Base-by-base conservation (phyloP, 2,329 filamentous ascomycete species). In the Hymenoscyphus linearis region DNA sequence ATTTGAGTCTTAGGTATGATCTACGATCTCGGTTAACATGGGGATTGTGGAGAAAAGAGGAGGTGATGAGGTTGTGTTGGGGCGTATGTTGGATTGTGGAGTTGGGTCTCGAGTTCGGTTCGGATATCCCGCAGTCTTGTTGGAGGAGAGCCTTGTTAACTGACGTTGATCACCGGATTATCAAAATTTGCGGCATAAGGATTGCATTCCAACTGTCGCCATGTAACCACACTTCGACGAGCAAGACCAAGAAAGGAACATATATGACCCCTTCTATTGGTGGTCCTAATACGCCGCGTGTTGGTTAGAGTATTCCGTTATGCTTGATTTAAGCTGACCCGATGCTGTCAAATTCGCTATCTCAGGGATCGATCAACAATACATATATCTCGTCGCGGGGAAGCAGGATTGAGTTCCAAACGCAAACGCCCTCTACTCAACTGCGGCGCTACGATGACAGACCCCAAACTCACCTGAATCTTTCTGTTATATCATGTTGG, bases 361-460 rank as follows among this genome's bases (percentile, higher is more conserved):
- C 22, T 5, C 22, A 50, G 22, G 55, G 55, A 47, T 36, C 3
- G 14, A 27, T 50, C 50, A 57, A 50, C 36, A 37, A 26, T 57
- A 37, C 55, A 35, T 27, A 44, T 47, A 50, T 27, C 52, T 54
- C 18, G 31, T 47, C 52, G 57, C 57, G 57, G 57, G 57, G 50
- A 52, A 58, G 57, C 26, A 27, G 57, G 44, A 52, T 35, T 14
- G n/a, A 14, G 18, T 58, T 47, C 14, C 36, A 26, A 37, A 57
- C 16, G 26, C 27, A n/a, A 47, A n/a, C 55, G n/a, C 22, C 26
- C 40, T 50, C 55, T 57, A 37, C 25, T 57, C n/a, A 10, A 47
- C 37, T 50, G 37, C 27, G 37, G 55, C 55, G 31, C 37, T 44
- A 25, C 16, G 25, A 18, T 25, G 26, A 47, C 16, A 31, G 37